phyloP scores from a whole-genome alignment of 23 red algal species.

The Gracilaria domingensis region DNA sequence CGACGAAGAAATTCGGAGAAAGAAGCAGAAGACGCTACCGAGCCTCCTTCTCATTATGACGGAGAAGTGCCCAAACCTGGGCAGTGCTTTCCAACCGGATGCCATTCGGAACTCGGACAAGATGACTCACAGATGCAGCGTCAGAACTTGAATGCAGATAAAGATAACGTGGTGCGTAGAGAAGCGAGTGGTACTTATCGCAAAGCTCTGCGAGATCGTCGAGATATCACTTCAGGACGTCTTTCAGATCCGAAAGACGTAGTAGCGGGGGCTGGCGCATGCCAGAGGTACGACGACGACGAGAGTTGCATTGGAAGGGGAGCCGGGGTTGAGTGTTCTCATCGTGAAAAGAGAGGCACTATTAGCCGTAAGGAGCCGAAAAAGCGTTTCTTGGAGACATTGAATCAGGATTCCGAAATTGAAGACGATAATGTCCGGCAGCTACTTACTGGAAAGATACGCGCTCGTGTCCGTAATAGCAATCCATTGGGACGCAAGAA shows the following conservation, averaged over 20 bases:
- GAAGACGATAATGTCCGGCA: neutral
- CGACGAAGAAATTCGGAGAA: neutral
- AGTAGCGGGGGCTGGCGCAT: neutral
- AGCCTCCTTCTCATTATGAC: neutral
- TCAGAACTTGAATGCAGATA: too few relatives aligned
- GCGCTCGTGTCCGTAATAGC: neutral
- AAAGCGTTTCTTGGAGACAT: neutral
- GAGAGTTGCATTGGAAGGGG: too few relatives aligned
- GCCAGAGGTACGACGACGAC: too few relatives aligned
- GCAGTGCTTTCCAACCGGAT: too few relatives aligned
- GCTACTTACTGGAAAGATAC: neutral
- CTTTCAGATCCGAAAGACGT: neutral
- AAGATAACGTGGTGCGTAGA: too few relatives aligned
- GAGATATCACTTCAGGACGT: neutral
- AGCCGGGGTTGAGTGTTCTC: neutral
- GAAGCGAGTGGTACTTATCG: too few relatives aligned
- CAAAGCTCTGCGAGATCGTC: too few relatives aligned
- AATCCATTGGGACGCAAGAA: neutral
- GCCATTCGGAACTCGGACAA: too few relatives aligned
- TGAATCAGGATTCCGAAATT: neutral
- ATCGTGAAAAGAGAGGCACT: neutral
- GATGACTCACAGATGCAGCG: too few relatives aligned
- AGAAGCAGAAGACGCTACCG: neutral
- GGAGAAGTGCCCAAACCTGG: too few relatives aligned
- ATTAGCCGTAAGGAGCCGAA: neutral